Base-by-base conservation (phyloP, 495 filamentous ascomycete species). In the Astrothelium macrocarpum region DNA sequence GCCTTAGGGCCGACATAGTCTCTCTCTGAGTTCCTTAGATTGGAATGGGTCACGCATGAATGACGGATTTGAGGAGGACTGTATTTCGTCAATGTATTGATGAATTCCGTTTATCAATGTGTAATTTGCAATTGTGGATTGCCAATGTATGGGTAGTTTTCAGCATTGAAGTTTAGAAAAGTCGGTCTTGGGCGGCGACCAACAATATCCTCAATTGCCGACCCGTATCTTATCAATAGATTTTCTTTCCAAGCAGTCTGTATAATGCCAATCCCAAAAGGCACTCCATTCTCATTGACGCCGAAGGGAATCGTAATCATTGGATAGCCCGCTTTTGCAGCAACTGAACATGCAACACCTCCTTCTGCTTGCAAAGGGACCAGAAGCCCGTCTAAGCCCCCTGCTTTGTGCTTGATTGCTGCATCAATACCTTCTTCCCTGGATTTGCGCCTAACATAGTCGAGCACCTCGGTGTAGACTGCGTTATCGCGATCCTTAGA, bases 301-400 rank as follows among this genome's bases (percentile, higher is more conserved):
- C 66, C 68, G 12, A 71, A 60, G 2, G 70, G 70, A 31, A 71
- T 59, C n/a, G 63, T 68, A 23, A 70, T 68, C 23, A 71, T 71
- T 3, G 68, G 70, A 53, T 71, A 71, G 14, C 64, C 70, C 68
- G 70, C 70, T 66, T 72, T 69, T 16, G 69, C 70, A 26, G 70
- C 70, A 59, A 72, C 32, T 28, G 66, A 66, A 45, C 68, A 69
- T 18, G 66, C 70, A 18, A 61, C 62, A 16, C 66, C 64, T 43
- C 43, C 43, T 69, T 71, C 18, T 64, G 64, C 61, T 72, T 68
- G 58, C 59, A 69, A 11, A 72, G 3, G 59, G 43, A 49, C 43
- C 43, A 61, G 29, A 26, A 61, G 59, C 9, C 29, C 59, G 23
- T 61, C 59, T 7, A 61, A 28, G 29, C 26, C 59, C 9, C 18